phyloP scores from a whole-genome alignment of 331 rosid species.

The Telfairia occidentalis region DNA sequence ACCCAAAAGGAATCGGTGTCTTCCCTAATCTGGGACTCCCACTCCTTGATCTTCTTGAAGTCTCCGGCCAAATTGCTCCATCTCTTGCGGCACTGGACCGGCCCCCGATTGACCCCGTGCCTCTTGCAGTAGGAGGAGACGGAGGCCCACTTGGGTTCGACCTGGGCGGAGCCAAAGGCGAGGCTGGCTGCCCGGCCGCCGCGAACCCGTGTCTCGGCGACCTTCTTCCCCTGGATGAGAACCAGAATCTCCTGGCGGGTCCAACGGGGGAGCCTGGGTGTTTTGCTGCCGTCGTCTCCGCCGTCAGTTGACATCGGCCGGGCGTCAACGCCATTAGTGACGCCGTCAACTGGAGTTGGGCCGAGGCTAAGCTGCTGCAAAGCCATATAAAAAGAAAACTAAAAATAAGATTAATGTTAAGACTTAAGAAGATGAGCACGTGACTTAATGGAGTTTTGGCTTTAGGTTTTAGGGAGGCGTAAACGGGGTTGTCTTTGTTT shows the following conservation, averaged over 20 bases:
- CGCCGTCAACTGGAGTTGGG: conserved; percentile 40
- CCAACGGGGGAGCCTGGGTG: conserved; percentile 89
- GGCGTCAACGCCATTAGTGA: conserved; percentile 42
- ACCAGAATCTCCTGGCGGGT: conserved; percentile 90
- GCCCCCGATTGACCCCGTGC: conserved; percentile 91
- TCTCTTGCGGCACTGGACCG: conserved; percentile 96
- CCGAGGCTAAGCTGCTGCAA: conserved; percentile 39
- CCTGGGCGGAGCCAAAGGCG: conserved; percentile 48
- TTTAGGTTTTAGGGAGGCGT: neutral
- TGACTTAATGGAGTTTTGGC: neutral
- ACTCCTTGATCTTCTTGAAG: conserved; percentile 88
- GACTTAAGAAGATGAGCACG: conserved; percentile 4
- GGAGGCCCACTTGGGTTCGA: conserved; percentile 88
- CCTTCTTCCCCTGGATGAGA: conserved; percentile 76
- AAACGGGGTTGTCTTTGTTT: conserved; percentile 10
- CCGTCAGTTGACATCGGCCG: conserved; percentile 33
- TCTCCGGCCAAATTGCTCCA: conserved; percentile 99
- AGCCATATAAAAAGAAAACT: conserved; percentile 32
- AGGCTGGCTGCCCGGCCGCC: conserved; percentile 38
- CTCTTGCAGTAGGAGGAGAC: conserved; percentile 71
- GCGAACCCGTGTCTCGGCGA: conserved; percentile 56
- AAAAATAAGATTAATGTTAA: neutral
- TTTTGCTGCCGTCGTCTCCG: conserved; percentile 53
- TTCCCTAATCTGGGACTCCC: conserved; percentile 66
- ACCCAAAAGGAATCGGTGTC: conserved; percentile 90